phyloP scores from a whole-genome alignment of 164 flowering plant genomes.

The Dillenia turbinata region DNA sequence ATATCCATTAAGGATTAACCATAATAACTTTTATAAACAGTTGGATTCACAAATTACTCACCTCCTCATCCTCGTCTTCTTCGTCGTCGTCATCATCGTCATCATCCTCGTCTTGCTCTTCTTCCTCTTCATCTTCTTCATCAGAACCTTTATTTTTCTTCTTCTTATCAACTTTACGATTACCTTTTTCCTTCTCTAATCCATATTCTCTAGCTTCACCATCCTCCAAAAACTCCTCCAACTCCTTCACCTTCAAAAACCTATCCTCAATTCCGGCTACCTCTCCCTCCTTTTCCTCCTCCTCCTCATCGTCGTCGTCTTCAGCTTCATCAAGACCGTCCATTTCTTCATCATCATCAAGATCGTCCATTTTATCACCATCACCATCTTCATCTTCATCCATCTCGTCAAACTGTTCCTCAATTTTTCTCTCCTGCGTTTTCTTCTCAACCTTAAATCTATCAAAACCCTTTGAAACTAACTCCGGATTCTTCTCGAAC shows the following conservation, averaged over 20 bases:
- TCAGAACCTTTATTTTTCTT: conserved; percentile 8
- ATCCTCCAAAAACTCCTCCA: conserved; percentile 65
- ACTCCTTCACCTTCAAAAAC: conserved; percentile 71
- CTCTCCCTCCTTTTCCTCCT: conserved; percentile 17
- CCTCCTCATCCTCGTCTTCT: conserved; percentile 28
- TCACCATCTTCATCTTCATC: conserved; percentile 17
- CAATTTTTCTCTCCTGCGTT: conserved; percentile 5
- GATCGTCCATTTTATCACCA: conserved; percentile 13
- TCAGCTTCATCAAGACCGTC: conserved; percentile 16
- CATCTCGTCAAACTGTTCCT: conserved; percentile 7
- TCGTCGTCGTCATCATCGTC: conserved; percentile 24
- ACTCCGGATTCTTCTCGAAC: conserved; percentile 52
- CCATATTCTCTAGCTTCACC: conserved; percentile 73
- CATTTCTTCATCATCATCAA: conserved; percentile 19
- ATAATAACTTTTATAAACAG: too few relatives aligned
- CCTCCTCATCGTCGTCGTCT: conserved; percentile 27
- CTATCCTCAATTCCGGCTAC: conserved; percentile 56
- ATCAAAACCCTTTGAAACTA: conserved; percentile 28
- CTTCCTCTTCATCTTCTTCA: conserved; percentile 16
- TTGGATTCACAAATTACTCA: too few relatives aligned
- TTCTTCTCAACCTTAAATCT: conserved; percentile 2
- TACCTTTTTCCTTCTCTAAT: conserved; percentile 13
- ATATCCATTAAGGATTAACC: too few relatives aligned
- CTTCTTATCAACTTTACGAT: conserved; percentile 10
- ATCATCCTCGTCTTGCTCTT: conserved; percentile 35